phyloP scores from a whole-genome alignment of 139 green algal genomes.

The Closterium sp. region DNA sequence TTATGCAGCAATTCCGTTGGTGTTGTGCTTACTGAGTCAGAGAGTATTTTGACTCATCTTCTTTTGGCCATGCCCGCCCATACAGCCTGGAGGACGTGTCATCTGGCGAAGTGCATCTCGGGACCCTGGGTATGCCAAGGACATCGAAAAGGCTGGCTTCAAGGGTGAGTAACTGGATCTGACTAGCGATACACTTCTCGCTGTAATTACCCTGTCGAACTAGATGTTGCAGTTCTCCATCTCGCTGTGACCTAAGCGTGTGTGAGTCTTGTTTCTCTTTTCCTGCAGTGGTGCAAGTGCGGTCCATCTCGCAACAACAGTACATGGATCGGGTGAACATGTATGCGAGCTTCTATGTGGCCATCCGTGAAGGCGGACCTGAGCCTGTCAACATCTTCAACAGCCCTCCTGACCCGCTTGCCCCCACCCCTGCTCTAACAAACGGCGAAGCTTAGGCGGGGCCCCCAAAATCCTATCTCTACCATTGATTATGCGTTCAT shows the following conservation, averaged over 20 bases:
- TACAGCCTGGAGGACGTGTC: slow-evolving; percentile 76
- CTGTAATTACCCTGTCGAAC: no score
- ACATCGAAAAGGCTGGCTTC: slow-evolving; percentile 84
- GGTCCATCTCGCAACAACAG: slow-evolving; percentile 63
- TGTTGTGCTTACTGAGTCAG: no score
- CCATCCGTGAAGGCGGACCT: slow-evolving; percentile 28
- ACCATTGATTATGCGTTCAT: background rate
- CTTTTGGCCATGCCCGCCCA: background rate
- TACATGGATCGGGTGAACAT: slow-evolving; percentile 83
- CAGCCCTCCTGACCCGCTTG: slow-evolving; percentile 20
- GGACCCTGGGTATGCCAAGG: slow-evolving; percentile 76
- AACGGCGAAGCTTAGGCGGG: background rate
- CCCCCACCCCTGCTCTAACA: background rate
- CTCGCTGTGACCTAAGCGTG: background rate
- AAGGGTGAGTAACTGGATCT: slow-evolving; percentile 58
- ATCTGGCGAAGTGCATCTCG: slow-evolving; percentile 92
- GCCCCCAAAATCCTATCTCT: no score
- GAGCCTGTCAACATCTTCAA: slow-evolving; percentile 7
- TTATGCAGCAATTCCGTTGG: slow-evolving; percentile 33
- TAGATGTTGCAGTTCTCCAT: background rate
- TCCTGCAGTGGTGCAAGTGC: slow-evolving; percentile 69
- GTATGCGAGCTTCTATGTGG: slow-evolving; percentile 52
- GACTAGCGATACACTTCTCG: background rate
- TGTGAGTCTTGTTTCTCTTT: background rate
- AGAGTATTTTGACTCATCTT: background rate